Base-by-base conservation (phyloP, 352 stramenopile genomes). In the Pythium folliculosum region DNA sequence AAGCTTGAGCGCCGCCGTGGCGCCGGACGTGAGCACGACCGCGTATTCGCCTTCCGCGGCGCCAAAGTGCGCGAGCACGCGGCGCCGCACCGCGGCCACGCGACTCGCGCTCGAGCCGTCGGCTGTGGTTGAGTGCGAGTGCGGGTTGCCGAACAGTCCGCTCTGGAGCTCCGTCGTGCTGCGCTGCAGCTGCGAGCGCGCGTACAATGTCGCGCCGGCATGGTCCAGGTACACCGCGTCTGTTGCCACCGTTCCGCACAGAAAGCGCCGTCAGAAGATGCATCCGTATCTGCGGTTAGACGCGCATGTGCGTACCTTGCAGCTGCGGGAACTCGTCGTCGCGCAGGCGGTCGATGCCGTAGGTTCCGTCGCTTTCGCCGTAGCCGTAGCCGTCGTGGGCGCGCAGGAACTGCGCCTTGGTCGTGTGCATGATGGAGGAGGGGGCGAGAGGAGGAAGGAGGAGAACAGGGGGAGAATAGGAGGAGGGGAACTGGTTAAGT, bases 1-100 rank as follows among this genome's bases (percentile, higher is more conserved):
- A 32, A 95, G 69, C 61, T 97, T 95, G 16, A 97, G 71, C 25
- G 80, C 78, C 5, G 84, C 81, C 2, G 89, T 97, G 13, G 89
- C 82, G 2, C 89, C 89, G 5, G 86, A 91, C 13, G 89, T 97
- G 72, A 97, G 96, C 21, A 97, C 75, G 17, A 97, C 58, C 43
- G 80, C 73, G 67, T 94, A 94, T 32, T 94, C 78, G 37, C 87
- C 71, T n/a, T 88, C 78, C 17, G 65, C 76, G 2, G 84, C 82
- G 25, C 77, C 71, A 68, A 95, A 92, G 65, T 94, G 91, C 9
- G 49, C 50, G 30, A 95, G 62, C n/a, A 89, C 65, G n/a, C 80
- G 75, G 9, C 75, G 76, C 23, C 77, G 72, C 13, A 86, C 73
- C 16, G 51, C 48, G 9, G 84, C 82, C 19, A 96, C 69, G 43